Base-by-base conservation (phyloP, 208 protist genomes). In the Trypanosoma caninum region DNA sequence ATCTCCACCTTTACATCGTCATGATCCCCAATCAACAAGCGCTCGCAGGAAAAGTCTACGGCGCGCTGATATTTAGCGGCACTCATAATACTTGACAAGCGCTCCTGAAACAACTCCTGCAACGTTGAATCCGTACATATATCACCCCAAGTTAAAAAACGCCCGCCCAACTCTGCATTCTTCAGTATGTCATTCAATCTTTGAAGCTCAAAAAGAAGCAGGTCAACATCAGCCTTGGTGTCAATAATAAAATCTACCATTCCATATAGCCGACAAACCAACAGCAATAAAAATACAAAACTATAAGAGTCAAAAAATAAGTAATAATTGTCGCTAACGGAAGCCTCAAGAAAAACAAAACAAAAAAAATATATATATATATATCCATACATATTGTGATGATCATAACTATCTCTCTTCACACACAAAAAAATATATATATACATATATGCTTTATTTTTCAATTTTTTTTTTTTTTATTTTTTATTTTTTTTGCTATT, bases 51-150 rank as follows among this genome's bases (percentile, higher is more conserved):
- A 16, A 70, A 70, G 35, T 57, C 11, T 42, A 70, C 55, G 14
- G 45, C 33, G 18, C 54, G 48, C 33, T 70, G 64, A 28, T 31
- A 56, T 35, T 70, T 70, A 5, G 54, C 53, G 0, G 64, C 64
- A 48, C 47, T 63, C 64, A 70, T 70, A 30, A 60, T 47, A 61
- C 52, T 60, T 30, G 52, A 46, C 1, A 70, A 44, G 31, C 54
- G 52, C 38, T 61, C 64, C 11, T 61, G 52, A 61, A 70, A 70
- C 18, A 58, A 38, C 14, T 53, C 23, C 30, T 34, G 18, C 2
- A 70, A 4, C 0, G 33, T 41, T 2, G 40, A 9, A 31, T 70
- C 64, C 0, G 1, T n/a, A 45, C 38, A 61, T 16, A 70, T 34
- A 25, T 58, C 64, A 4, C 37, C 31, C 64, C 64, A 70, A 10